phyloP scores from a whole-genome alignment of 345 rosid genomes.

The Eucalyptus erythrocorys region DNA sequence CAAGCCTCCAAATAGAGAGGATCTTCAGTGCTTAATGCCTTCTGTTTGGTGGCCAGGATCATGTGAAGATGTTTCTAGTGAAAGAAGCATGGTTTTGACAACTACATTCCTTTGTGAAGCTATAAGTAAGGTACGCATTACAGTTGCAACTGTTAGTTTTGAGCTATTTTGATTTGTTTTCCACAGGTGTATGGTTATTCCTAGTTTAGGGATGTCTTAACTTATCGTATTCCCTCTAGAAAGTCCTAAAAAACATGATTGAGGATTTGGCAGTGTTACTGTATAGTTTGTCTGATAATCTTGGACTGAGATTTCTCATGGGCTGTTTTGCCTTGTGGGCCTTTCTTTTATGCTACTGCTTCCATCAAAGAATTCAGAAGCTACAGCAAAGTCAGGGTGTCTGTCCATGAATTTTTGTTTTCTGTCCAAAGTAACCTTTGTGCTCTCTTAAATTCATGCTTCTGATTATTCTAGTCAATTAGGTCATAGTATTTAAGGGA shows the following conservation, averaged over 20 bases:
- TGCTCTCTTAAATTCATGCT: not conserved
- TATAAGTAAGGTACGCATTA: slow-evolving; percentile 51
- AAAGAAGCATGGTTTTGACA: slow-evolving; percentile 74
- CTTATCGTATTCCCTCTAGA: not conserved
- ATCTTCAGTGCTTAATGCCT: slow-evolving; percentile 77
- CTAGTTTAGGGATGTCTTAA: not conserved
- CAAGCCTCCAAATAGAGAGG: slow-evolving; percentile 70
- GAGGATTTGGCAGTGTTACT: not conserved
- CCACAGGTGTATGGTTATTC: not conserved
- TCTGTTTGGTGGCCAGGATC: slow-evolving; percentile 99
- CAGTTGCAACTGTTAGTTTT: not conserved
- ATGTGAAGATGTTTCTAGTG: slow-evolving; percentile 62
- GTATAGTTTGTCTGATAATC: not conserved
- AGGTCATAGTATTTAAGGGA: not conserved
- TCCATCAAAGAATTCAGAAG: not conserved
- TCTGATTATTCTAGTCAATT: not conserved
- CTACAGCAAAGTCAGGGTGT: not conserved
- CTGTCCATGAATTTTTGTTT: not conserved
- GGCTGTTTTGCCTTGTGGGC: not conserved
- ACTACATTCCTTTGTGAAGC: slow-evolving; percentile 70
- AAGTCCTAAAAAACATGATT: not conserved
- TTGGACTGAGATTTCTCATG: not conserved
- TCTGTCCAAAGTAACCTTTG: not conserved
- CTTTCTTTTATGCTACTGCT: not conserved
- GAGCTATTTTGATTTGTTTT: not conserved